A percentile compares a stretch with the other conserved stretches of the same genome.
Conservation (phyloP, 2,329 filamentous ascomycete species). For the Fusarium coffeatum region DNA sequence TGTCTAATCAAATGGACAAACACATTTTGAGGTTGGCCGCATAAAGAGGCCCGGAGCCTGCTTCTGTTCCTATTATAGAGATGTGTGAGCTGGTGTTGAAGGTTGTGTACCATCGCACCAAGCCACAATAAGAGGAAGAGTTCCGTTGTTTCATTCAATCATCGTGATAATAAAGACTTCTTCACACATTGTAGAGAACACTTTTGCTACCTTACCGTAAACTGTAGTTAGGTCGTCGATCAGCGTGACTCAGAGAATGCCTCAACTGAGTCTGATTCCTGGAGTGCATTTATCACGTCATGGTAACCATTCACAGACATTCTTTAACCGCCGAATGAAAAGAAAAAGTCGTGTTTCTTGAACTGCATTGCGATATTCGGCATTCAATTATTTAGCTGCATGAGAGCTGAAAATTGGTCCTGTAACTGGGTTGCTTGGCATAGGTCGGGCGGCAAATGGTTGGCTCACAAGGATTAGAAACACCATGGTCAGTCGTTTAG, state of each 20-base stretch:
- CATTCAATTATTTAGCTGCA: background rate
- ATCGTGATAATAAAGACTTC: background rate
- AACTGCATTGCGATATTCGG: background rate
- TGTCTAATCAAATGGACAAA: background rate
- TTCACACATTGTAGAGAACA: too few relatives aligned
- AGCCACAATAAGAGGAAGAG: fast-evolving
- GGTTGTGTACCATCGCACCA: background rate
- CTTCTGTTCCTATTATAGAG: background rate
- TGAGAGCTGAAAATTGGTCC: background rate
- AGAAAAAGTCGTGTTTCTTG: background rate
- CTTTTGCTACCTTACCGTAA: background rate
- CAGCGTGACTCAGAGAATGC: background rate
- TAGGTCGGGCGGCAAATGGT: background rate
- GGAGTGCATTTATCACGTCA: background rate
- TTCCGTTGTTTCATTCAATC: background rate
- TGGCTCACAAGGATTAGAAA: background rate
- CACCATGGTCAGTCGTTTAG: background rate
- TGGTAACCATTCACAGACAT: background rate
- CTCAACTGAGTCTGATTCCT: background rate
- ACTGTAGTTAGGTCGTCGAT: background rate
- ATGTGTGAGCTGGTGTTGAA: background rate
- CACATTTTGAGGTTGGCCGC: too few relatives aligned
- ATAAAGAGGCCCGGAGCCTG: background rate
- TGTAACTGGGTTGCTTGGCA: background rate
- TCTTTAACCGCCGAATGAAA: background rate